Evolutionary conservation across 2,329 filamentous ascomycete genomes (phyloP).

Genomic region (Aureobasidium vineae): DNA sequence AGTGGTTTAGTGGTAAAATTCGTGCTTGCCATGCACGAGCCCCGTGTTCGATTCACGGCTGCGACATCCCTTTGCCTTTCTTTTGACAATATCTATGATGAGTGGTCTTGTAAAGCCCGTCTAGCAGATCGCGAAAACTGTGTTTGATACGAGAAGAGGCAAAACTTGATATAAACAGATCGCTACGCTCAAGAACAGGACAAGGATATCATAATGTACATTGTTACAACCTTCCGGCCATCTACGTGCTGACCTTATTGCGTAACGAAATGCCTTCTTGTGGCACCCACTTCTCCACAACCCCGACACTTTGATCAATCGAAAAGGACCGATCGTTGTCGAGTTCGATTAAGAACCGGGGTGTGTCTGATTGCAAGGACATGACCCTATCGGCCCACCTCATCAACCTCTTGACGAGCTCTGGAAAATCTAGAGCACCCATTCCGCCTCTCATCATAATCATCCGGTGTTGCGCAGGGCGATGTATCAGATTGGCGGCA

Average conservation of each 20-base stretch:
- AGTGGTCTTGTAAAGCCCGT: neutral
- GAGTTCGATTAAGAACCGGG: conserved; percentile 32
- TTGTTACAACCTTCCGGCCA: neutral
- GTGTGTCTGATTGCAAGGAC: conserved; percentile 36
- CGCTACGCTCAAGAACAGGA: neutral
- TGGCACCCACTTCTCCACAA: conserved; percentile 37
- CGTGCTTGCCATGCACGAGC: conserved; percentile 27
- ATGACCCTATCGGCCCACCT: conserved; percentile 38
- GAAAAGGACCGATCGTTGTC: conserved; percentile 31
- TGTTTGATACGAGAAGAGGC: neutral
- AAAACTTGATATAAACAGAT: neutral
- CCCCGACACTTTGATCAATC: conserved; percentile 33
- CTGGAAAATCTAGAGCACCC: conserved; percentile 34
- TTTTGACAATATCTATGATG: too few relatives aligned
- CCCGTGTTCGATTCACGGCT: conserved; percentile 27
- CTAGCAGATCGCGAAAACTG: neutral
- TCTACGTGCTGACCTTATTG: conserved; percentile 32
- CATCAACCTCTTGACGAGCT: conserved; percentile 39
- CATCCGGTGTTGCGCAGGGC: conserved; percentile 38
- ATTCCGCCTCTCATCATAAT: conserved; percentile 38
- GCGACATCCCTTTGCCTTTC: conserved; percentile 16
- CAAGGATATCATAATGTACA: neutral
- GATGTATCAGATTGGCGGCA: conserved; percentile 35
- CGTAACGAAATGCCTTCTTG: conserved; percentile 34
- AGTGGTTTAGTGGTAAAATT: conserved; percentile 27